Evolutionary conservation across 2,329 filamentous ascomycete genomes (phyloP).

Genomic region (Blastomyces silverae): DNA sequence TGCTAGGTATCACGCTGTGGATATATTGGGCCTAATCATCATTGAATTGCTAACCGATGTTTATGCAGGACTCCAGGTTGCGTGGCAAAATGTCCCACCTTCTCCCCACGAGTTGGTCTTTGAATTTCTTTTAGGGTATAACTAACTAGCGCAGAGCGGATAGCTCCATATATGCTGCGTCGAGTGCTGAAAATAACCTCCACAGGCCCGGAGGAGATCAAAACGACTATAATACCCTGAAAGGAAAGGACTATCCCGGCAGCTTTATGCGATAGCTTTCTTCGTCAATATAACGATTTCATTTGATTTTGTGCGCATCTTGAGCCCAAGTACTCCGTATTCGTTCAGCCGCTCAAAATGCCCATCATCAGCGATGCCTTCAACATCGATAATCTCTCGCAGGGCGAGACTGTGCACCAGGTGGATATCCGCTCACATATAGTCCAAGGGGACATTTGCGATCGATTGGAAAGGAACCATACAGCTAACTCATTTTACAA

Average conservation of each 20-base stretch:
- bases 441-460: not conserved
- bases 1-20: no score
- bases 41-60: not conserved
- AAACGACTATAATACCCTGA: not conserved
- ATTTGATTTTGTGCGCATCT: not conserved
- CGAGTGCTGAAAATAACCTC: not conserved
- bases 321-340: not conserved
- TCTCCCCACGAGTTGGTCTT: no score
- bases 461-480: not conserved
- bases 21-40: no score
- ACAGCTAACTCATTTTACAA: not conserved
- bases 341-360: not conserved
- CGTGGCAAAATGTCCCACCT: not conserved
- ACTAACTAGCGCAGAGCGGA: not conserved
- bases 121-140: no score
- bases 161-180: not conserved
- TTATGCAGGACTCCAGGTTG: not conserved
- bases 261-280: not conserved
- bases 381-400: constrained; percentile 5
- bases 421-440: not conserved
- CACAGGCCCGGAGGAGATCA: not conserved
- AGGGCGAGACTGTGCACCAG: constrained; percentile 8
- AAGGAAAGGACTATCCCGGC: not conserved
- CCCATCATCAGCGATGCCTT: not conserved
- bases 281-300: no score